Evolutionary conservation across 2,329 filamentous ascomycete species (phyloP).

Genomic region (Neofusicoccum kwambonambiense): DNA sequence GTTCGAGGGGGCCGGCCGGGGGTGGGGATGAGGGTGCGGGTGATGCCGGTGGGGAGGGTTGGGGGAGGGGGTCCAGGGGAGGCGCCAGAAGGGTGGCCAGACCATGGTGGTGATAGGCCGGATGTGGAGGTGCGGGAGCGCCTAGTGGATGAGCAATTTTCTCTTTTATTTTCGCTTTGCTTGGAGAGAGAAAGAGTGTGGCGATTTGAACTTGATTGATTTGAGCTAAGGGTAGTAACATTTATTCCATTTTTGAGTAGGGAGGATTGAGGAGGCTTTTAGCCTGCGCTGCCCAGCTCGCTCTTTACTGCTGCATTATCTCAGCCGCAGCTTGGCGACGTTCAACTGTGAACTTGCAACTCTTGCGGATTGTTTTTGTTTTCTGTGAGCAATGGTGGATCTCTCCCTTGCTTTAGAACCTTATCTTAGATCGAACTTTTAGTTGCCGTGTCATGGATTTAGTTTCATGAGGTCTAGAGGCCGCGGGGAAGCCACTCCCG

Average conservation of each 20-base stretch:
- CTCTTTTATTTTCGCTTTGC: no score
- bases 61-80: conserved; percentile 30
- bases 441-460: no score
- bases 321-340: conserved; percentile 4
- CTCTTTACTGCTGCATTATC: not conserved
- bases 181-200: no score
- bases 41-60: conserved; percentile 43
- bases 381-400: no score
- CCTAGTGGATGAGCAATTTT: not conserved
- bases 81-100: conserved; percentile 29
- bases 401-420: no score
- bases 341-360: not conserved
- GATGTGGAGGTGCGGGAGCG: not conserved
- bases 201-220: no score
- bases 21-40: conserved; percentile 47
- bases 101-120: conserved; percentile 20
- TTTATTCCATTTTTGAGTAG: no score
- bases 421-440: no score
- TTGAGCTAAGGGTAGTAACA: no score
- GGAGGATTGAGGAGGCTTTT: not conserved
- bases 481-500: not conserved
- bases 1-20: conserved; percentile 48
- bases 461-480: not conserved
- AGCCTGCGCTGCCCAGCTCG: not conserved
- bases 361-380: not conserved